phyloP scores from a whole-genome alignment of 345 rosid species.

The Crucihimalaya himalaica region DNA sequence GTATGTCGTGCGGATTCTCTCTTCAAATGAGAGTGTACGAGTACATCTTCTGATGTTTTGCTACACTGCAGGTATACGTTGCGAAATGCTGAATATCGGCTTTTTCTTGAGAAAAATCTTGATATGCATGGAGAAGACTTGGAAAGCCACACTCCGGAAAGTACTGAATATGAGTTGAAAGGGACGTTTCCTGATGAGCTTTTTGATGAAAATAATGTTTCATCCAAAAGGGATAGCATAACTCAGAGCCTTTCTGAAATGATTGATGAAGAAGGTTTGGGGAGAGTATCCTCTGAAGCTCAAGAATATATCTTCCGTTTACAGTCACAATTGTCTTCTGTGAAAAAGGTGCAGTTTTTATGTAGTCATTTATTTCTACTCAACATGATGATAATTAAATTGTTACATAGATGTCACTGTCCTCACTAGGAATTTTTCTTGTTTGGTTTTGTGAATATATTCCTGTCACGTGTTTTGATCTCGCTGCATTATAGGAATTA shows the following conservation, averaged over 20 bases:
- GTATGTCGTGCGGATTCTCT: background rate
- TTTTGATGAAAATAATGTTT: constrained; percentile 40
- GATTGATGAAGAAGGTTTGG: constrained; percentile 52
- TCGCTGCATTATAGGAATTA: constrained; percentile 60
- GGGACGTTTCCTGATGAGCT: constrained; percentile 25
- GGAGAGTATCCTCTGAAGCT: constrained; percentile 72
- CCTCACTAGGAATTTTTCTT: background rate
- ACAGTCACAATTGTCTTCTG: constrained; percentile 70
- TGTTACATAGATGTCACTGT: background rate
- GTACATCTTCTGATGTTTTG: constrained; percentile 8
- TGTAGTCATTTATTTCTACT: background rate
- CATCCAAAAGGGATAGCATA: constrained; percentile 40
- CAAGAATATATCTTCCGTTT: constrained; percentile 66
- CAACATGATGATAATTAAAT: background rate
- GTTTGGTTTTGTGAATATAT: background rate
- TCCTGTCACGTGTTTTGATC: background rate
- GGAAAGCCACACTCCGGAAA: constrained; percentile 46
- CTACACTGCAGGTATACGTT: constrained; percentile 69
- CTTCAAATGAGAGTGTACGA: background rate
- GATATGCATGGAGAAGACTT: constrained; percentile 51
- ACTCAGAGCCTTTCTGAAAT: constrained; percentile 42
- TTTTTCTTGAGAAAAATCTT: constrained; percentile 83
- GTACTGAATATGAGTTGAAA: constrained; percentile 45
- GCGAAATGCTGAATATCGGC: constrained; percentile 90
- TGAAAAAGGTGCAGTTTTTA: constrained; percentile 62